These are phyloP conservation scores for Nigrospora osmanthi DNA, from an alignment of 2,329 filamentous ascomycete genomes.

Conservation along the genomic window DNA sequence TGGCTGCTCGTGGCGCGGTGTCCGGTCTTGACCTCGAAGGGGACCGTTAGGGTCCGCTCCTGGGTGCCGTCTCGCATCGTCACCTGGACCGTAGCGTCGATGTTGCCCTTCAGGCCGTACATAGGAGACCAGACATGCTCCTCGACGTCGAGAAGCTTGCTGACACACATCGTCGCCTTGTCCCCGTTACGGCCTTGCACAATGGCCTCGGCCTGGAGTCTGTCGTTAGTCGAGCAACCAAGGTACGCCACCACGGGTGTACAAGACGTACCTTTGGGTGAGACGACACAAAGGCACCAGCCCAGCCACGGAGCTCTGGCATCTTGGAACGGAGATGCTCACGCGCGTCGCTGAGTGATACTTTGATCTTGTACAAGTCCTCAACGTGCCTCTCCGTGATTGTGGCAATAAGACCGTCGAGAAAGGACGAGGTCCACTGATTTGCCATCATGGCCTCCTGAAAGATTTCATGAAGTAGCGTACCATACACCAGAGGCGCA, in stretches of 20 bases:
- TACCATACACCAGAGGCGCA: conserved; percentile 81
- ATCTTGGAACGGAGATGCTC: conserved; percentile 80
- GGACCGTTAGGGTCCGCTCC: conserved; percentile 68
- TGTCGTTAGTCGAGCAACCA: conserved; percentile 17
- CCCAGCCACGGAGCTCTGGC: conserved; percentile 76
- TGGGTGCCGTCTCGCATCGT: conserved; percentile 65
- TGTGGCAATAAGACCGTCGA: conserved; percentile 58
- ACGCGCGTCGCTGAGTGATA: conserved; percentile 63
- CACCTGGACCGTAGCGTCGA: conserved; percentile 92
- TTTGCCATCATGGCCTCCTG: conserved; percentile 83
- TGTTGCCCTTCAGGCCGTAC: conserved; percentile 95
- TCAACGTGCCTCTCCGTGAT: conserved; percentile 75
- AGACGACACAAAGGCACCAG: conserved; percentile 67
- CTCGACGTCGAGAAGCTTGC: conserved; percentile 90
- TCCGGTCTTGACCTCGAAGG: conserved; percentile 93
- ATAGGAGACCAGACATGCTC: conserved; percentile 98
- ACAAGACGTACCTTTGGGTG: conserved; percentile 52
- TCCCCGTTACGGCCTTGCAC: conserved; percentile 74
- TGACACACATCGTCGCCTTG: conserved; percentile 75
- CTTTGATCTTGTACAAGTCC: conserved; percentile 80
- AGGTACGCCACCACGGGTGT: not conserved
- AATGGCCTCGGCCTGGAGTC: conserved; percentile 53
- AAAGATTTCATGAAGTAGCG: conserved; percentile 90
- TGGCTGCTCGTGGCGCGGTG: conserved; percentile 76
- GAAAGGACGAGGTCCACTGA: conserved; percentile 64